Percentiles rank a stretch among this genome's conserved stretches.
These are phyloP conservation scores for Penicillium sp. DNA, from an alignment of 2,329 filamentous ascomycete genomes.

Conservation along the genomic window DNA sequence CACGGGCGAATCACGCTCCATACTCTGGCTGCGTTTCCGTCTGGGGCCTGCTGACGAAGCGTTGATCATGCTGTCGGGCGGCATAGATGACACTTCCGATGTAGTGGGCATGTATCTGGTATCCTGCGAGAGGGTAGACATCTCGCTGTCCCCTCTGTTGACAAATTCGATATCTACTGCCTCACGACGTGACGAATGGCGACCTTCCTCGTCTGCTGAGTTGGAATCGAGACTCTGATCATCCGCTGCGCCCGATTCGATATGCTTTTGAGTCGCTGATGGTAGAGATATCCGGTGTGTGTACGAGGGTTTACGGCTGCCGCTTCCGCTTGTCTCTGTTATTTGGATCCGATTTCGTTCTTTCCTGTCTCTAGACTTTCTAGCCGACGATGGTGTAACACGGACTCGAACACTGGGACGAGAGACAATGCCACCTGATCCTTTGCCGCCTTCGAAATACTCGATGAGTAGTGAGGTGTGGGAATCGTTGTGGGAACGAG, in stretches of 20 bases:
- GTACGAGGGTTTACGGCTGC: conserved; percentile 65
- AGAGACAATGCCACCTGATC: conserved; percentile 54
- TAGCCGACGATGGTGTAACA: conserved; percentile 69
- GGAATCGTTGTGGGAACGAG: conserved; percentile 57
- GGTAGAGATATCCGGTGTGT: conserved; percentile 64
- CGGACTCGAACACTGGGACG: conserved; percentile 78
- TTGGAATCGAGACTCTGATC: conserved; percentile 66
- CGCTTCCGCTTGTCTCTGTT: conserved; percentile 66
- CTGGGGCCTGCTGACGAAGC: conserved; percentile 46
- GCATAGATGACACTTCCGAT: conserved; percentile 85
- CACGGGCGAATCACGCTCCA: conserved; percentile 40
- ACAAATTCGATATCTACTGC: conserved; percentile 90
- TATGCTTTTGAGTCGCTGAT: conserved; percentile 36
- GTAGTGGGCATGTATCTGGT: conserved; percentile 62
- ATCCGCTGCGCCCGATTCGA: conserved; percentile 48
- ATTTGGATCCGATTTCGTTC: conserved; percentile 86
- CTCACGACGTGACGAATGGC: conserved; percentile 61
- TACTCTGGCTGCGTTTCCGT: conserved; percentile 51
- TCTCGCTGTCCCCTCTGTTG: conserved; percentile 61
- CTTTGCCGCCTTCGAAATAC: conserved; percentile 81
- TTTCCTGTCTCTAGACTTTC: conserved; percentile 56
- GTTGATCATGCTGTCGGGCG: conserved; percentile 67
- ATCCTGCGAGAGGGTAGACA: conserved; percentile 58
- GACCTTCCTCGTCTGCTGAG: conserved; percentile 75
- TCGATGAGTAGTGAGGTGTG: conserved; percentile 92